Percentiles rank a stretch among this genome's conserved stretches.
phyloP scores from a whole-genome alignment of 345 rosid genomes.

The Eucalyptus sp. region DNA sequence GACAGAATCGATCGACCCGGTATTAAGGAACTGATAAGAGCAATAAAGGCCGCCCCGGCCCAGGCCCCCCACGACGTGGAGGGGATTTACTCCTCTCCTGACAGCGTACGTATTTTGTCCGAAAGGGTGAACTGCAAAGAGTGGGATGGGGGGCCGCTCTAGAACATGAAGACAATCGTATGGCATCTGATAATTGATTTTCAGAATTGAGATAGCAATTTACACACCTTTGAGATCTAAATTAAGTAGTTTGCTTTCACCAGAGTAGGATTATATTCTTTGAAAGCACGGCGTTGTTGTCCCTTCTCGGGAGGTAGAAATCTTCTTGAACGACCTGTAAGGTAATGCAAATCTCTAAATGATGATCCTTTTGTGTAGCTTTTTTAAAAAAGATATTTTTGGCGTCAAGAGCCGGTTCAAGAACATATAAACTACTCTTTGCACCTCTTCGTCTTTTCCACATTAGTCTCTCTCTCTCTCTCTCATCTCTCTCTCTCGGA shows the following conservation, averaged over 20 bases:
- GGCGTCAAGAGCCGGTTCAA: not conserved
- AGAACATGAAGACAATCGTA: not conserved
- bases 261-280: not conserved
- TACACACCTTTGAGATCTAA: not conserved
- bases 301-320: not conserved
- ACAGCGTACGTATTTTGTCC: too few species aligned
- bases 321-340: accelerated
- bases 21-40: too few species aligned
- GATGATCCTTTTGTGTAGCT: accelerated
- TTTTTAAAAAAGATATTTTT: not conserved
- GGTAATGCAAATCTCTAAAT: accelerated
- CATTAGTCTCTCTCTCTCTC: not conserved
- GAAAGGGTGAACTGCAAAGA: not conserved
- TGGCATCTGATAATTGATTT: not conserved
- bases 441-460: not conserved
- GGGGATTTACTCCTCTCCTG: too few species aligned
- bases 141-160: not conserved
- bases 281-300: accelerated
- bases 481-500: not conserved
- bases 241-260: too few species aligned
- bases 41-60: too few species aligned
- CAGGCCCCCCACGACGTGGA: too few species aligned
- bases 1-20: too few species aligned
- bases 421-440: not conserved
- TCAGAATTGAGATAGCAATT: not conserved